Conservation (phyloP, 2,329 filamentous ascomycete species). For the Verticillium zaregamsianum region DNA sequence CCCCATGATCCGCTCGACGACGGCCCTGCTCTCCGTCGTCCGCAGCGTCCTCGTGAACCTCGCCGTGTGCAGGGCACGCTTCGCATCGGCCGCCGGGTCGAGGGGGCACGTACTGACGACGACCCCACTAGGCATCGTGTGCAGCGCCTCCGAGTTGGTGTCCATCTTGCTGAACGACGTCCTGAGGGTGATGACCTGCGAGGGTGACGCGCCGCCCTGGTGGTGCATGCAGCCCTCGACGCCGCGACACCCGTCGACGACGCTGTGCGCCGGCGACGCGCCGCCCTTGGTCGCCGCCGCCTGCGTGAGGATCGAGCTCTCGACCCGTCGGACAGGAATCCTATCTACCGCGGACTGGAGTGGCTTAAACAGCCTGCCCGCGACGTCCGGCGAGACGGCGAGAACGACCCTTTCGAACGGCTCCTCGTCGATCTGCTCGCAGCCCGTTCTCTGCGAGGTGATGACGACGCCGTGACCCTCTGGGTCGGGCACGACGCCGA, state of each 20-base stretch:
- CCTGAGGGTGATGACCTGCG: slow-evolving; percentile 29
- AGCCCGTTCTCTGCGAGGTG: slow-evolving; percentile 21
- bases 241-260: slow-evolving; percentile 6
- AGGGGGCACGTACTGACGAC: slow-evolving; percentile 50
- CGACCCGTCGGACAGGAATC: slow-evolving; percentile 45
- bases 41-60: slow-evolving; percentile 50
- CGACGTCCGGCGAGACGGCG: slow-evolving; percentile 51
- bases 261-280: background rate
- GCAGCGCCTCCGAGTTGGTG: slow-evolving; percentile 44
- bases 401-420: slow-evolving; percentile 48
- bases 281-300: background rate
- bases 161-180: slow-evolving; percentile 24
- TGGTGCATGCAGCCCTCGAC: slow-evolving; percentile 22
- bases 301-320: slow-evolving; percentile 38
- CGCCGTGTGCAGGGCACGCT: slow-evolving; percentile 37
- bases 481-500: slow-evolving; percentile 22
- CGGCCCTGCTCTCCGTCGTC: slow-evolving; percentile 39
- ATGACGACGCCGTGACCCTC: slow-evolving; percentile 4
- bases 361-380: slow-evolving; percentile 41
- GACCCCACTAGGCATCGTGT: slow-evolving; percentile 45
- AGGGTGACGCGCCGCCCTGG: slow-evolving; percentile 13
- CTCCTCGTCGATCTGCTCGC: slow-evolving; percentile 19
- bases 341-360: slow-evolving; percentile 28
- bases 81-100: slow-evolving; percentile 26
- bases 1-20: slow-evolving; percentile 42